Conservation (phyloP, 768 basidiomycete genomes). For the Russula compacta region DNA sequence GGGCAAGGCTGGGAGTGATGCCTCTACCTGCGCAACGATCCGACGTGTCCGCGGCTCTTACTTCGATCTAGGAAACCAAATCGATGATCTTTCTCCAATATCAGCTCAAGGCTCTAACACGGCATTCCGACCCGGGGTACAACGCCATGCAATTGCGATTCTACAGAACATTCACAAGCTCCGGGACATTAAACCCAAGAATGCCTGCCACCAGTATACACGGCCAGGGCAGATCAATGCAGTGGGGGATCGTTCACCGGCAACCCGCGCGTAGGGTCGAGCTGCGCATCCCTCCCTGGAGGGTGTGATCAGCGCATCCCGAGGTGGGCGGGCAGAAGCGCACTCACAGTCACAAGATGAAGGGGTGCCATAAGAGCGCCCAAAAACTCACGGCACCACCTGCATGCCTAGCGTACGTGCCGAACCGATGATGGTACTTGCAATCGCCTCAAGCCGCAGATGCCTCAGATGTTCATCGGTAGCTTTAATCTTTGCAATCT, state of each 20-base stretch:
- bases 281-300: not conserved
- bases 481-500: constrained; percentile 96
- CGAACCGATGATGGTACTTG: constrained; percentile 81
- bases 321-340: constrained; percentile 4
- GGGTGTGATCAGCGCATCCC: constrained; percentile 12
- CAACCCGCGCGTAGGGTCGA: constrained; percentile 9
- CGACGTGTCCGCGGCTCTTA: constrained; percentile 19
- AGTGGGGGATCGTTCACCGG: constrained; percentile 10
- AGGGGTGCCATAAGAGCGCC: constrained; percentile 12
- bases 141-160: constrained; percentile 17
- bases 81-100: constrained; percentile 20
- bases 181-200: constrained; percentile 19
- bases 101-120: constrained; percentile 17
- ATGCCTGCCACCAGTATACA: constrained; percentile 14
- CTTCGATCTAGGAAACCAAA: constrained; percentile 18
- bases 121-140: constrained; percentile 13
- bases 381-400: constrained; percentile 64
- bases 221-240: constrained; percentile 10
- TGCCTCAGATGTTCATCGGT: constrained; percentile 84
- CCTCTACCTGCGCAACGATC: constrained; percentile 4
- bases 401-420: constrained; percentile 84
- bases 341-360: constrained; percentile 8
- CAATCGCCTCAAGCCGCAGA: constrained; percentile 78
- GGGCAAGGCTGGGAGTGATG: constrained; percentile 20
- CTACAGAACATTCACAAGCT: constrained; percentile 20